These are phyloP conservation scores for Yarrowia divulgata DNA, from an alignment of 805 yeast genomes.

Conservation along the genomic window DNA sequence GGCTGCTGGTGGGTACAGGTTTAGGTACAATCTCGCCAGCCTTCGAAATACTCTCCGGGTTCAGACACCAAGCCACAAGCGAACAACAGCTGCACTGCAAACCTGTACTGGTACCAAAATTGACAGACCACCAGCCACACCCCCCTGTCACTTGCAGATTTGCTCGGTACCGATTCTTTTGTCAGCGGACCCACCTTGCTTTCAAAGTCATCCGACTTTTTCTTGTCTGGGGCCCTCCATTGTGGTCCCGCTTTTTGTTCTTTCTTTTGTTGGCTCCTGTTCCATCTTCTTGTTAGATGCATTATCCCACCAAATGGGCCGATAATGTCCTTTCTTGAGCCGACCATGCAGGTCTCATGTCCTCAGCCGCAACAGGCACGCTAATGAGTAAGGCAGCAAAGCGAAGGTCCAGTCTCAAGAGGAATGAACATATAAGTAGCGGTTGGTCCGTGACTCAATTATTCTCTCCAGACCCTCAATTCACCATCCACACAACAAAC, in stretches of 20 bases:
- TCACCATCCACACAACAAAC: background rate
- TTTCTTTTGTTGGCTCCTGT: background rate
- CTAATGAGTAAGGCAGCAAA: slow-evolving; percentile 24
- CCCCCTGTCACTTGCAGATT: slow-evolving; percentile 23
- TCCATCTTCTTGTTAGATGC: background rate
- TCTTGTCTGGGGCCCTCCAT: background rate
- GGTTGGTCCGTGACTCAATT: background rate
- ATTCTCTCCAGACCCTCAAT: background rate
- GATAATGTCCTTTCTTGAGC: slow-evolving; percentile 17
- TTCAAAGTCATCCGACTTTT: slow-evolving; percentile 1
- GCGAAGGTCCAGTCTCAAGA: background rate
- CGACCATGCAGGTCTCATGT: slow-evolving; percentile 7
- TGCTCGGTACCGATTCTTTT: background rate
- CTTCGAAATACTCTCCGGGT: too few species aligned
- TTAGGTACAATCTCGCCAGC: background rate
- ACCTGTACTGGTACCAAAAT: background rate
- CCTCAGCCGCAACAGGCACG: slow-evolving; percentile 10
- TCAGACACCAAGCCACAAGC: too few species aligned
- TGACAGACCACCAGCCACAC: slow-evolving; percentile 9
- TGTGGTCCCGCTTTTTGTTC: background rate
- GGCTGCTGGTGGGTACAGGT: too few species aligned
- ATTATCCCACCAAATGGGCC: slow-evolving; percentile 24
- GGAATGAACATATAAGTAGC: background rate
- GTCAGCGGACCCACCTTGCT: slow-evolving; percentile 14
- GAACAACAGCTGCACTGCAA: too few species aligned